phyloP scores from a whole-genome alignment of 2,329 filamentous ascomycete genomes.

The Ascosphaera acerosa region DNA sequence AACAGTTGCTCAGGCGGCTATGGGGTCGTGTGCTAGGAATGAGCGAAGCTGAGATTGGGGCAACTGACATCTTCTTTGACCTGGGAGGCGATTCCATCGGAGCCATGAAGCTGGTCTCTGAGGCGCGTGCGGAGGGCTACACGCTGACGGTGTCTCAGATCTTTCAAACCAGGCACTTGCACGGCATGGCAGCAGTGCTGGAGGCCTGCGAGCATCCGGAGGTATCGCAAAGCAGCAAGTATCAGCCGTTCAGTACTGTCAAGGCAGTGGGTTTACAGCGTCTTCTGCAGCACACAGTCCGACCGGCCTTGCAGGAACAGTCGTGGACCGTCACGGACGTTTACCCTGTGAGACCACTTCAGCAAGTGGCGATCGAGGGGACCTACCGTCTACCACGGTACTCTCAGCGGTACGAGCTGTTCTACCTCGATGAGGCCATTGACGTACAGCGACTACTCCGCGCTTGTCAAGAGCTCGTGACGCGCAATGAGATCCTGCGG shows the following conservation, averaged over 20 bases:
- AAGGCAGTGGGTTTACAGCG: slow-evolving; percentile 12
- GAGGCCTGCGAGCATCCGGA: slow-evolving; percentile 10
- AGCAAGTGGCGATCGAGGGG: slow-evolving; percentile 31
- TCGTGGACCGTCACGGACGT: slow-evolving; percentile 25
- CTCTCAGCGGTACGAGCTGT: slow-evolving; percentile 34
- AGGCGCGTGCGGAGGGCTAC: slow-evolving; percentile 24
- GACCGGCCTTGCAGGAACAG: slow-evolving; percentile 20
- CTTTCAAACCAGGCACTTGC: slow-evolving; percentile 14
- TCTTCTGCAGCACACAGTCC: slow-evolving; percentile 21
- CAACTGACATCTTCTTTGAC: slow-evolving; percentile 30
- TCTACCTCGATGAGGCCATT: slow-evolving; percentile 27
- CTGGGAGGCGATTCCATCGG: slow-evolving; percentile 31
- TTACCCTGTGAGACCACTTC: slow-evolving; percentile 28
- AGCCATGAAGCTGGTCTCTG: slow-evolving; percentile 34
- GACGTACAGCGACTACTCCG: slow-evolving; percentile 22
- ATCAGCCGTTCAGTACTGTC: slow-evolving; percentile 16
- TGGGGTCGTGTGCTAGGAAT: slow-evolving; percentile 26
- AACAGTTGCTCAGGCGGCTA: slow-evolving; percentile 17
- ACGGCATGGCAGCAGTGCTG: slow-evolving; percentile 25
- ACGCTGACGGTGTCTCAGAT: slow-evolving; percentile 29
- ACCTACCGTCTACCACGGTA: slow-evolving; percentile 31
- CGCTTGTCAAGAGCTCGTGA: slow-evolving; percentile 21
- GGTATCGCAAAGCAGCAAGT: slow-evolving; percentile 3
- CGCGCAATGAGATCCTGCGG: slow-evolving; percentile 31
- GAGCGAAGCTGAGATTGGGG: slow-evolving; percentile 20